Conservation (phyloP, 345 rosid species). For the Tarenaya hassleriana region DNA sequence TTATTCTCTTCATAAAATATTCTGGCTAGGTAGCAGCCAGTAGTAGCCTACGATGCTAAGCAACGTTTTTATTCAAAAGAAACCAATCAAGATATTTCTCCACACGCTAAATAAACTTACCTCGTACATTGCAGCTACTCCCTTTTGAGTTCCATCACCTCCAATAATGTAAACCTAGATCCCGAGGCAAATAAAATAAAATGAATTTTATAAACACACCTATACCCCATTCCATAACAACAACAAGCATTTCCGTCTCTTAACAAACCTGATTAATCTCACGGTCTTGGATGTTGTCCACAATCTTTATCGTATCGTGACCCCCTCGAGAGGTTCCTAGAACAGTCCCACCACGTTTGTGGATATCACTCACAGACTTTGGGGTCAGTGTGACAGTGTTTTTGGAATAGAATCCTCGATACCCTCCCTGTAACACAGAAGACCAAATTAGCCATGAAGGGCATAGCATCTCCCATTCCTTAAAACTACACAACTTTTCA, state of each 20-base stretch:
- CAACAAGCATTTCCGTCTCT: neutral
- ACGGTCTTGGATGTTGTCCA: slow-evolving; percentile 87
- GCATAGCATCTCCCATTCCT: neutral
- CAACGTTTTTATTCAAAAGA: neutral
- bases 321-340: slow-evolving; percentile 89
- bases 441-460: slow-evolving; percentile 12
- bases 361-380: slow-evolving; percentile 71
- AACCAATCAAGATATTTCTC: neutral
- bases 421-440: slow-evolving; percentile 61
- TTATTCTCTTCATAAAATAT: slow-evolving; percentile 8
- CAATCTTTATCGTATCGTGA: slow-evolving; percentile 64
- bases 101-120: slow-evolving; percentile 30
- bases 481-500: too few species aligned
- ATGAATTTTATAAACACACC: slow-evolving; percentile 7
- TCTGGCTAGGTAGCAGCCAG: neutral
- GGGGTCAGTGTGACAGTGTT: slow-evolving; percentile 62
- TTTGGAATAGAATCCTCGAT: slow-evolving; percentile 75
- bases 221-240: slow-evolving; percentile 2
- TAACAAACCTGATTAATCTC: slow-evolving; percentile 75
- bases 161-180: slow-evolving; percentile 73
- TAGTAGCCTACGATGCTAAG: slow-evolving; percentile 6
- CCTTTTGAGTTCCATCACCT: slow-evolving; percentile 84
- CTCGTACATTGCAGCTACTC: slow-evolving; percentile 60
- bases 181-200: slow-evolving; percentile 16
- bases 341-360: slow-evolving; percentile 88